Evolutionary conservation across 1,284 basidiomycete genomes (phyloP).

Genomic region (Xerocomus amazonicus): DNA sequence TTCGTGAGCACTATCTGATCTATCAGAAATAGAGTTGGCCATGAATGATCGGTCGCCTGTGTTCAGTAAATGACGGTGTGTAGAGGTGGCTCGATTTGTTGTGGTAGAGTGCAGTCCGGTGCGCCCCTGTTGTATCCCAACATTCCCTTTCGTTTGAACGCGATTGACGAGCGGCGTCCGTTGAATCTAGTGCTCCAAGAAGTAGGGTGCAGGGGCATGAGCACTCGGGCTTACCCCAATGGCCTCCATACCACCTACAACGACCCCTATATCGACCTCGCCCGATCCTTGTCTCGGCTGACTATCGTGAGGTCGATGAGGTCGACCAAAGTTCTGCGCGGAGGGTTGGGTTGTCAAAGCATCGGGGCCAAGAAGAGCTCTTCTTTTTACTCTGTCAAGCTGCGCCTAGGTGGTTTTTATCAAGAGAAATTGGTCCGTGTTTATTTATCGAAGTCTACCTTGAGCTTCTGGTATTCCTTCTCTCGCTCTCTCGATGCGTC

Average conservation of each 20-base stretch:
- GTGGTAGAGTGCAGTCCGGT: conserved; percentile 17
- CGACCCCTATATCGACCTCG: conserved; percentile 48
- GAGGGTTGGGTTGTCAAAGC: conserved; percentile 18
- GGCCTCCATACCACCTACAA: conserved; percentile 68
- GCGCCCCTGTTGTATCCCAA: conserved; percentile 31
- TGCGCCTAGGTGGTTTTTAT: conserved; percentile 50
- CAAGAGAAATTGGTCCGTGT: conserved; percentile 37
- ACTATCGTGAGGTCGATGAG: conserved; percentile 19
- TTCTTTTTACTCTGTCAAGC: conserved; percentile 79
- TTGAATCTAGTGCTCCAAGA: conserved; percentile 51
- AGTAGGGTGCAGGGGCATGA: conserved; percentile 1
- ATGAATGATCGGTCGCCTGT: conserved; percentile 38
- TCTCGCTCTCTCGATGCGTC: conserved; percentile 72
- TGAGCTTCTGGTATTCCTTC: conserved; percentile 83
- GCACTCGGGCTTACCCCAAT: conserved; percentile 46
- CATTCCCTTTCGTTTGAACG: conserved; percentile 31
- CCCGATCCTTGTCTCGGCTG: conserved; percentile 20
- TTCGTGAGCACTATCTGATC: conserved; percentile 64
- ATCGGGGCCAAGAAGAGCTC: conserved; percentile 53
- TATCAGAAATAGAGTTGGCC: conserved; percentile 51
- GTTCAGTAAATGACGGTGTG: conserved; percentile 29
- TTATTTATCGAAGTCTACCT: conserved; percentile 41
- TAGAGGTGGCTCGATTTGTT: conserved; percentile 12
- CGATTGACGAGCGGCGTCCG: conserved; percentile 65
- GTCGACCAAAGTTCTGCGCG: conserved; percentile 11